A percentile compares a stretch with the other conserved stretches of the same genome.
Conservation (phyloP, 352 stramenopile species). For the Aphanomyces euteiches region DNA sequence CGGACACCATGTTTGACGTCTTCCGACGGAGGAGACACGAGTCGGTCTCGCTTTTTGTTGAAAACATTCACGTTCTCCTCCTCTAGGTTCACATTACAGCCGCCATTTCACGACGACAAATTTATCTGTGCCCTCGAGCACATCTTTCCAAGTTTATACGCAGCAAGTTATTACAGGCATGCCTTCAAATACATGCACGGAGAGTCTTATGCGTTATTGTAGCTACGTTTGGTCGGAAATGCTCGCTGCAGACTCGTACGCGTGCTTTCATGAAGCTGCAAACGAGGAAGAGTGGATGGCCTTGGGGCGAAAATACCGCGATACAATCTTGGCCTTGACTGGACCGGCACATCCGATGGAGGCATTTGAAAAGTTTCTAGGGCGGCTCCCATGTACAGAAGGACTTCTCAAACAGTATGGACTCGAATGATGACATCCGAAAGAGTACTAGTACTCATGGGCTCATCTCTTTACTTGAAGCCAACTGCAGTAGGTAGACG, state of each 20-base stretch:
- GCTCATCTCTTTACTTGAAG: no score
- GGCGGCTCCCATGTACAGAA: not conserved
- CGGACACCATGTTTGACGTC: no score
- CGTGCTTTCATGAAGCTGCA: constrained; percentile 92
- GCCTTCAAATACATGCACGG: constrained; percentile 42
- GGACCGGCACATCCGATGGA: not conserved
- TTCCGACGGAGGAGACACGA: no score
- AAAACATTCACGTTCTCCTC: no score
- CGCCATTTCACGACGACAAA: constrained; percentile 50
- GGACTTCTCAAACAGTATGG: not conserved
- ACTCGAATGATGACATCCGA: not conserved
- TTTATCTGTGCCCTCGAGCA: constrained; percentile 61
- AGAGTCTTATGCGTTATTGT: not conserved
- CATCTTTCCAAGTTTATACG: constrained; percentile 97
- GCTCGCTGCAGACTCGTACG: constrained; percentile 95
- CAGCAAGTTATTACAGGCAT: constrained; percentile 95
- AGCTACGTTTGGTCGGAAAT: constrained; percentile 90
- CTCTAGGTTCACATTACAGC: no score
- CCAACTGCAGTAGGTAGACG: no score
- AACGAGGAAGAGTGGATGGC: not conserved
- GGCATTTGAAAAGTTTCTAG: not conserved
- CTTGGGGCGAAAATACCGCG: not conserved
- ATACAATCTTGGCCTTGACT: not conserved
- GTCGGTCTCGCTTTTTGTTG: no score
- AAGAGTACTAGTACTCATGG: no score